Conservation (phyloP, 768 basidiomycete species). For the Lentinus tigrinus region DNA sequence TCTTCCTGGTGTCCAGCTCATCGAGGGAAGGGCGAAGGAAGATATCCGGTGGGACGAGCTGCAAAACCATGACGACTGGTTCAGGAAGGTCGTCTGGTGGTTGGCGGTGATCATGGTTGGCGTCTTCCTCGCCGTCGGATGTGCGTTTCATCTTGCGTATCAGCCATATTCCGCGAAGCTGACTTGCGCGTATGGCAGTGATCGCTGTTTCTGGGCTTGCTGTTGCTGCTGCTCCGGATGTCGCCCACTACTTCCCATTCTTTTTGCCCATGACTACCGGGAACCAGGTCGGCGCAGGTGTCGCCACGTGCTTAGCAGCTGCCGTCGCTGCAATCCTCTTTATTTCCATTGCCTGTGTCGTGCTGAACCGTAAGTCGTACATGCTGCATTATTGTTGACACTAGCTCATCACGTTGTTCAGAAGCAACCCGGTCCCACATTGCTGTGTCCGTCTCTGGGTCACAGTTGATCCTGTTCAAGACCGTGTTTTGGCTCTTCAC, state of each 20-base stretch:
- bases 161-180: background rate
- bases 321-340: slow-evolving; percentile 62
- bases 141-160: slow-evolving; percentile 44
- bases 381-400: background rate
- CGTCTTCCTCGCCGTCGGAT: slow-evolving; percentile 51
- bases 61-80: slow-evolving; percentile 51
- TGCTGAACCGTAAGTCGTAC: slow-evolving; percentile 56
- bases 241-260: slow-evolving; percentile 70
- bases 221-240: slow-evolving; percentile 67
- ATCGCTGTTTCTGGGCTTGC: slow-evolving; percentile 69
- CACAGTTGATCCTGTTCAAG: slow-evolving; percentile 60
- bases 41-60: slow-evolving; percentile 81
- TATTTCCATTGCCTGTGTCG: slow-evolving; percentile 47
- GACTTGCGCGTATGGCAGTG: slow-evolving; percentile 41
- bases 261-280: slow-evolving; percentile 49
- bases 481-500: slow-evolving; percentile 61
- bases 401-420: slow-evolving; percentile 23
- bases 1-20: slow-evolving; percentile 62
- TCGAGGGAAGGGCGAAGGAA: slow-evolving; percentile 80
- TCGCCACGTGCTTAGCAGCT: slow-evolving; percentile 69
- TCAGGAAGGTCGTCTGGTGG: slow-evolving; percentile 65
- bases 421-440: slow-evolving; percentile 55
- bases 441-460: slow-evolving; percentile 60
- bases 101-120: slow-evolving; percentile 47
- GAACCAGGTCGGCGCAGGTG: slow-evolving; percentile 53